Percentiles rank a stretch among this genome's conserved stretches.
These are phyloP conservation scores for Flaveria brownii DNA, from an alignment of 129 eudicot genomes.

Conservation along the genomic window DNA sequence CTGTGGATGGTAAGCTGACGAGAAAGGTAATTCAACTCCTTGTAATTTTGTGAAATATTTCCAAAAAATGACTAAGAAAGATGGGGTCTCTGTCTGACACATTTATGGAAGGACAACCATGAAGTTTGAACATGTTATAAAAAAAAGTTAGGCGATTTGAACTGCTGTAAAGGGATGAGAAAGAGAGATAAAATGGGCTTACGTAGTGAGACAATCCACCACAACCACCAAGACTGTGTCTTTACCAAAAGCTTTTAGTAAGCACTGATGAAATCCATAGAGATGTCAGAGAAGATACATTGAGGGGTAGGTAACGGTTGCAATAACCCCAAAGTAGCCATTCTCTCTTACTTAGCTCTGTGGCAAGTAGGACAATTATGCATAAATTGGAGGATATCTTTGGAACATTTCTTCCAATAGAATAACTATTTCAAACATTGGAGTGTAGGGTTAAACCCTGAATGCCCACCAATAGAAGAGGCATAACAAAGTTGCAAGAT, in stretches of 20 bases:
- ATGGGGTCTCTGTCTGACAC: background rate
- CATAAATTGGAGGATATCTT: no score
- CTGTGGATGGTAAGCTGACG: background rate
- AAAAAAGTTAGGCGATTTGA: background rate
- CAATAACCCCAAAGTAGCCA: background rate
- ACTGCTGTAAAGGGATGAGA: no score
- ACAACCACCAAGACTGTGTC: background rate
- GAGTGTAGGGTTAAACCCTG: background rate
- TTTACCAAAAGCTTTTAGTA: background rate
- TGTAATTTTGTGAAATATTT: background rate
- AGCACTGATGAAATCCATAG: background rate
- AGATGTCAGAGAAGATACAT: no score
- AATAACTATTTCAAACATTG: background rate
- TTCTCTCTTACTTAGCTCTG: background rate
- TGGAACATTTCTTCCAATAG: background rate
- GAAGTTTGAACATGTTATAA: background rate
- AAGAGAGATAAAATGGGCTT: no score
- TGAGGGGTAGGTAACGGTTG: background rate
- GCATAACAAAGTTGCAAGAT: background rate
- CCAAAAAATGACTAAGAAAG: background rate
- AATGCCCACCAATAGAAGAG: background rate
- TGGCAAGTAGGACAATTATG: background rate
- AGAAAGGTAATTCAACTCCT: background rate
- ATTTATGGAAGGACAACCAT: background rate
- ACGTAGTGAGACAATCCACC: background rate